Percentiles rank a stretch among this genome's conserved stretches.
Conservation (phyloP, 352 stramenopile genomes). For the Pythium utonaiense region DNA sequence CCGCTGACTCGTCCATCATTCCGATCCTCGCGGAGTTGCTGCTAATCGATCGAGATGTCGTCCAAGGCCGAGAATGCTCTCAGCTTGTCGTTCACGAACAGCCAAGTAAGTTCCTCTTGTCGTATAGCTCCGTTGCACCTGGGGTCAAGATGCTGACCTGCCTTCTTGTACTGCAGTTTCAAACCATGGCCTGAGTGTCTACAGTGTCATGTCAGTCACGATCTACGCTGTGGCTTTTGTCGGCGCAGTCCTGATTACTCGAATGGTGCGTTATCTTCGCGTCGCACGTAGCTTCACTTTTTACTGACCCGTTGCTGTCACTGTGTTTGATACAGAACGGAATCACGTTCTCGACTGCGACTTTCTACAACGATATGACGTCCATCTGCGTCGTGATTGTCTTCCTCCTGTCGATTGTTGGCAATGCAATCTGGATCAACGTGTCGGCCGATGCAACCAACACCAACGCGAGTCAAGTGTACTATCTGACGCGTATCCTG, state of each 20-base stretch:
- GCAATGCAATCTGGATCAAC: slow-evolving; percentile 80
- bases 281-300: background rate
- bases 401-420: slow-evolving; percentile 68
- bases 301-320: background rate
- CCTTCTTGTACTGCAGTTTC: slow-evolving; percentile 5
- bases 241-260: slow-evolving; percentile 70
- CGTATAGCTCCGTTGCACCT: background rate
- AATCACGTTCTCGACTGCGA: slow-evolving; percentile 63
- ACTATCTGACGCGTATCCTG: slow-evolving; percentile 70
- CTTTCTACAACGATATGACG: slow-evolving; percentile 87
- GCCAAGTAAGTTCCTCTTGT: slow-evolving; percentile 39
- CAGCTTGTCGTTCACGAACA: slow-evolving; percentile 62
- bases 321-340: slow-evolving; percentile 46
- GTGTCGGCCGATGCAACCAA: slow-evolving; percentile 47
- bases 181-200: slow-evolving; percentile 63
- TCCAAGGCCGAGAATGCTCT: slow-evolving; percentile 64
- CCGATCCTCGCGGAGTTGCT: slow-evolving; percentile 55
- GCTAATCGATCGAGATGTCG: slow-evolving; percentile 47
- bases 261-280: slow-evolving; percentile 46
- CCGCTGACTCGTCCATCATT: slow-evolving; percentile 12
- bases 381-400: slow-evolving; percentile 72
- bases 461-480: slow-evolving; percentile 56
- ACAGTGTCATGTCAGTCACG: slow-evolving; percentile 84
- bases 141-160: background rate
- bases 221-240: slow-evolving; percentile 77